These are phyloP conservation scores for Escovopsis sp. DNA, from an alignment of 2,329 filamentous ascomycete species.

Conservation along the genomic window DNA sequence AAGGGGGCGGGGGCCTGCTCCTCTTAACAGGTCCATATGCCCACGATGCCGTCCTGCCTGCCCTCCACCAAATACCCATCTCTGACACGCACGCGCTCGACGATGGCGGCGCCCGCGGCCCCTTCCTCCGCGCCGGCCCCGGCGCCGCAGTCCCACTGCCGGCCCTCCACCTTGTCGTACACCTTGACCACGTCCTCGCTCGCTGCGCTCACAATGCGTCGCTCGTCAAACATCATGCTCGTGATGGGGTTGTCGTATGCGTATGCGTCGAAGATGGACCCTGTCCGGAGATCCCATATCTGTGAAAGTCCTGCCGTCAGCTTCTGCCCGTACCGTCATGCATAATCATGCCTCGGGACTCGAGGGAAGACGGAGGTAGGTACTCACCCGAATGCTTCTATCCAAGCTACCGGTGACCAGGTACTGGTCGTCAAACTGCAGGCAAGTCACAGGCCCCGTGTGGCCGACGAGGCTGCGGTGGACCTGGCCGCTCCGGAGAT, in stretches of 20 bases:
- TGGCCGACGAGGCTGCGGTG: slow-evolving; percentile 91
- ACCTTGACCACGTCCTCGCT: slow-evolving; percentile 93
- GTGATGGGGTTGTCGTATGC: slow-evolving; percentile 87
- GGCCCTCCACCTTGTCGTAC: slow-evolving; percentile 91
- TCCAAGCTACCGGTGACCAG: slow-evolving; percentile 87
- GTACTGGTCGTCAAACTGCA: slow-evolving; percentile 94
- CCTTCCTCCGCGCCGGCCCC: slow-evolving; percentile 57
- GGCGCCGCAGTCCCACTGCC: slow-evolving; percentile 92
- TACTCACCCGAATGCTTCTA: slow-evolving; percentile 79
- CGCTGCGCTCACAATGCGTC: slow-evolving; percentile 78
- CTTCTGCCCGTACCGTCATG: neutral
- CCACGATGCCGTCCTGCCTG: slow-evolving; percentile 71
- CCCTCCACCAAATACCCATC: slow-evolving; percentile 93
- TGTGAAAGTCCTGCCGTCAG: slow-evolving; percentile 26
- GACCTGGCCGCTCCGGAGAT: slow-evolving; percentile 92
- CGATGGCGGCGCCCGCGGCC: slow-evolving; percentile 47
- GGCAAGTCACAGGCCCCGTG: slow-evolving; percentile 80
- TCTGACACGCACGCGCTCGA: slow-evolving; percentile 79
- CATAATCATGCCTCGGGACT: neutral
- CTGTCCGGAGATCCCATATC: slow-evolving; percentile 98
- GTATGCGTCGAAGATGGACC: slow-evolving; percentile 89
- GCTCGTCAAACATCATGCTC: slow-evolving; percentile 91
- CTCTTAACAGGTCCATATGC: slow-evolving; percentile 66
- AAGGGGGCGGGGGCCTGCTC: neutral
- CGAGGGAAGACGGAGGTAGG: neutral